Conservation (phyloP, 2,329 filamentous ascomycete species). For the Hymenoscyphus fraxineus region DNA sequence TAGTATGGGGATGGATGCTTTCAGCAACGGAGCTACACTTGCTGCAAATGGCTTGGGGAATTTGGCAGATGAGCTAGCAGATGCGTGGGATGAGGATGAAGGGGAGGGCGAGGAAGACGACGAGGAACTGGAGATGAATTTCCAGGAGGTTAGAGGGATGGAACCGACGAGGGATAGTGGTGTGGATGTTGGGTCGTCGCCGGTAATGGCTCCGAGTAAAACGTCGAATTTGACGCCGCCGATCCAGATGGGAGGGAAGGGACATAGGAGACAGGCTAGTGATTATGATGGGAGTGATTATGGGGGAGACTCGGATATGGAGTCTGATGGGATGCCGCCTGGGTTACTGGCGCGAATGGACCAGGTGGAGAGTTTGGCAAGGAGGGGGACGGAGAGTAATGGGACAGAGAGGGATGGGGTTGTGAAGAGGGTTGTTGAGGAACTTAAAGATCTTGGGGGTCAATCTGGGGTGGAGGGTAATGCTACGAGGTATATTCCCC, state of each 20-base stretch:
- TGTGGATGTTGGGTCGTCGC: constrained; percentile 32
- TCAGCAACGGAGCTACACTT: constrained; percentile 37
- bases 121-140: constrained; percentile 43
- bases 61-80: constrained; percentile 75
- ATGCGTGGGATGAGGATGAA: constrained; percentile 64
- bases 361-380: constrained; percentile 66
- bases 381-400: constrained; percentile 62
- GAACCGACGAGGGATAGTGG: constrained; percentile 36
- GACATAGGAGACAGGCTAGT: constrained; percentile 51
- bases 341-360: constrained; percentile 67
- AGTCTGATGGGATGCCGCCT: constrained; percentile 63
- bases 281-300: constrained; percentile 73
- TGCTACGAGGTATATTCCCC: constrained; percentile 57
- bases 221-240: constrained; percentile 25
- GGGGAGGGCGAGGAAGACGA: constrained; percentile 54
- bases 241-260: constrained; percentile 21
- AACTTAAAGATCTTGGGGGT: constrained; percentile 67
- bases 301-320: constrained; percentile 67
- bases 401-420: constrained; percentile 63
- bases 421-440: constrained; percentile 64
- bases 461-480: constrained; percentile 70
- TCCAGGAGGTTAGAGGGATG: constrained; percentile 33
- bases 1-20: constrained; percentile 29
- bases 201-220: constrained; percentile 20
- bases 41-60: constrained; percentile 64